Base-by-base conservation (phyloP, 768 basidiomycete genomes). In the Saitozyma podzolica region DNA sequence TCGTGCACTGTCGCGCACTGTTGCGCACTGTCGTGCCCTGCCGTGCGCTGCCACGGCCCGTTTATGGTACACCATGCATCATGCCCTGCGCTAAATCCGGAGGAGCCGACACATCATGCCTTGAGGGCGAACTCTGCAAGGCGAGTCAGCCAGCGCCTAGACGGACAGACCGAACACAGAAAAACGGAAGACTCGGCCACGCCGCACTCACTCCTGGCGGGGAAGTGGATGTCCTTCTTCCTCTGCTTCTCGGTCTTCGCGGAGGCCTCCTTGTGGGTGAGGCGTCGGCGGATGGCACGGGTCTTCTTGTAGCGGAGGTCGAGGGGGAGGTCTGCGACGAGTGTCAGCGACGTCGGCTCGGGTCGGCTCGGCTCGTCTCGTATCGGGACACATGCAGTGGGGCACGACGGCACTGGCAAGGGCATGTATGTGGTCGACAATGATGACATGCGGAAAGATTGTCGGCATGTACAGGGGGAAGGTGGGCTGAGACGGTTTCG, bases 291-390 rank as follows among this genome's bases (percentile, higher is more conserved):
- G 85, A 99, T 97, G 48, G 96, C 96, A 73, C 96, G 89, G 66
- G 96, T 99, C 88, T 89, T 94, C 89, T 98, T 99, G 69, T 87
- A 81, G 70, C 96, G 91, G 79, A 99, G 89, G 85, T 99, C 96
- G 70, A 98, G 92, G 67, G 96, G 96, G 69, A 91, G 84, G 83
- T 90, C 79, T 80, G 67, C 47, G 40, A 43, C 40, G 11, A 62
- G 54, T 19, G 43, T 10, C 9, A 47, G 39, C 43, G 13, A 3
- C 13, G n/a, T 47, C 11, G 45, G 45, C 13, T n/a, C n/a, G n/a
- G 45, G 45, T 47, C 45, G 11, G 29, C 29, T 29, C 29, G 29
- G 29, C n/a, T n/a, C n/a, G n/a, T n/a, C n/a, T n/a, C n/a, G n/a
- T n/a, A n/a, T n/a, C n/a, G n/a, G n/a, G n/a, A n/a, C n/a, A 29